Percentiles rank a stretch among this genome's conserved stretches.
Conservation (phyloP, 129 eudicot species). For the Chrysanthemum lavandulifolium region DNA sequence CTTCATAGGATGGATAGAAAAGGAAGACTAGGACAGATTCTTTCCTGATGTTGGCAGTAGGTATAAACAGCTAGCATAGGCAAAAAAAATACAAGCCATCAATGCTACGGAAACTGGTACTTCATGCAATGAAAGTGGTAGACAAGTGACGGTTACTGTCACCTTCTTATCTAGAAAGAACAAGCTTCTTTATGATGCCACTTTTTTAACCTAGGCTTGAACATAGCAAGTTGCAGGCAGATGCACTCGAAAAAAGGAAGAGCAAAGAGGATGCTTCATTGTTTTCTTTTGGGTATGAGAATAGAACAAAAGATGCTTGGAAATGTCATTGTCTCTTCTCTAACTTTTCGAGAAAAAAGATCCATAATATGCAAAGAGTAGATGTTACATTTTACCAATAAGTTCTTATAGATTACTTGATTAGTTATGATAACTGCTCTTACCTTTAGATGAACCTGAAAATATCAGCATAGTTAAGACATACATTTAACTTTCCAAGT, state of each 20-base stretch:
- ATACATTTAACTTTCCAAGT: conserved; percentile 7
- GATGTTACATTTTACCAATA: conserved; percentile 8
- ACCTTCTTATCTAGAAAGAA: conserved; percentile 11
- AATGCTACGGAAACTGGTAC: neutral
- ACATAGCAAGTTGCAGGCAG: conserved; percentile 29
- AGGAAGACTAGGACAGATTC: conserved; percentile 26
- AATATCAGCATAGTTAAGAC: no score
- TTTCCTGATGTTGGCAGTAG: conserved; percentile 25
- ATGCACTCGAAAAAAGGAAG: conserved; percentile 32
- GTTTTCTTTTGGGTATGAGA: conserved; percentile 36
- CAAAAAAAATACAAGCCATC: conserved; percentile 10
- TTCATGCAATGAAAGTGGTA: neutral
- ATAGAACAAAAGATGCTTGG: conserved; percentile 34
- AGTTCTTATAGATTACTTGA: neutral
- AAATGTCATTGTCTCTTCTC: conserved; percentile 28
- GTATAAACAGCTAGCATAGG: conserved; percentile 33
- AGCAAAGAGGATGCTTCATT: conserved; percentile 36
- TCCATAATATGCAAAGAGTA: conserved; percentile 27
- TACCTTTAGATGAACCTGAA: neutral
- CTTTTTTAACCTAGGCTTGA: conserved; percentile 25
- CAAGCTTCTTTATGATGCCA: conserved; percentile 22
- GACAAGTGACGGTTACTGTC: neutral
- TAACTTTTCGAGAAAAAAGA: conserved; percentile 25
- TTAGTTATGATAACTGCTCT: neutral
- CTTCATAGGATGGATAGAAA: conserved; percentile 22